These are phyloP conservation scores for Penstemon newberryi DNA, from an alignment of 257 asterid genomes.

Conservation along the genomic window DNA sequence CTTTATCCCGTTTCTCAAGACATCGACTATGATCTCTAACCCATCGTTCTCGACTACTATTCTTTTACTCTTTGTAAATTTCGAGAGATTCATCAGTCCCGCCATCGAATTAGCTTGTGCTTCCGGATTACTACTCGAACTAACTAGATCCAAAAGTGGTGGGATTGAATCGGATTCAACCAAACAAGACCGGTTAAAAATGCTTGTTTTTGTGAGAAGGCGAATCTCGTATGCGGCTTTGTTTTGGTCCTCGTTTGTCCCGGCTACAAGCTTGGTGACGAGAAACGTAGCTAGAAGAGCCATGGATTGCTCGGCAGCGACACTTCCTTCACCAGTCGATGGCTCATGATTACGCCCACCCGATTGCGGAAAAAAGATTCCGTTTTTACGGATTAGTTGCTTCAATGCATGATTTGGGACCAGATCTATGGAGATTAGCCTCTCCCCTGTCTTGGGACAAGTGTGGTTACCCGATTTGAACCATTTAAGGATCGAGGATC, in stretches of 20 bases:
- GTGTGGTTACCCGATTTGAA: slow-evolving; percentile 67
- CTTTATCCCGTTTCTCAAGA: slow-evolving; percentile 45
- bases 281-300: slow-evolving; percentile 53
- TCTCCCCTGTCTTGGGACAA: slow-evolving; percentile 81
- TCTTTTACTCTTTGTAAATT: slow-evolving; percentile 41
- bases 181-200: slow-evolving; percentile 72
- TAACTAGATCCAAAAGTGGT: slow-evolving; percentile 46
- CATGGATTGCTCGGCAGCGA: slow-evolving; percentile 52
- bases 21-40: slow-evolving; percentile 43
- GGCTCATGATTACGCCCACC: slow-evolving; percentile 27
- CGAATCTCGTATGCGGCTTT: slow-evolving; percentile 69
- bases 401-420: slow-evolving; percentile 68
- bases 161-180: slow-evolving; percentile 61
- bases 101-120: slow-evolving; percentile 64
- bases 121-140: slow-evolving; percentile 33
- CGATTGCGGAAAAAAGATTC: slow-evolving; percentile 42
- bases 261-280: slow-evolving; percentile 42
- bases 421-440: slow-evolving; percentile 38
- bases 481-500: slow-evolving; percentile 73
- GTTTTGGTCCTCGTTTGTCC: slow-evolving; percentile 41
- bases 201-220: slow-evolving; percentile 73
- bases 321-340: slow-evolving; percentile 33
- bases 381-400: slow-evolving; percentile 43
- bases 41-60: slow-evolving; percentile 53
- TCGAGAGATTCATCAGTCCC: slow-evolving; percentile 60